Conservation (phyloP, 495 filamentous ascomycete genomes). For the Pseudoneurospora amorphoporcata region DNA sequence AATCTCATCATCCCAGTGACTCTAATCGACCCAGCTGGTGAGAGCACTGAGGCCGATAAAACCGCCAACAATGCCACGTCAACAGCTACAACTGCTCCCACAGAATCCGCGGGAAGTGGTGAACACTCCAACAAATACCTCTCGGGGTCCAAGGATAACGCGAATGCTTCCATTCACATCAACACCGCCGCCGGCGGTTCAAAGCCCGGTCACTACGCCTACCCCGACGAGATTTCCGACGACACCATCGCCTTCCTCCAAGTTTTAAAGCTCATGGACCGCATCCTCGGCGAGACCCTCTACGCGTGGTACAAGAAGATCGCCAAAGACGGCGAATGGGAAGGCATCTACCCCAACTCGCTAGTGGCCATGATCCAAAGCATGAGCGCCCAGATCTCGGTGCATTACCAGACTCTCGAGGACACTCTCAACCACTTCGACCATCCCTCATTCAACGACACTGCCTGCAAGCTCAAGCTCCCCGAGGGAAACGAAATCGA, state of each 20-base stretch:
- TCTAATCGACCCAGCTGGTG: neutral
- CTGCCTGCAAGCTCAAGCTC: constrained; percentile 19
- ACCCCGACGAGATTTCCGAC: constrained; percentile 19
- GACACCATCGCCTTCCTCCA: constrained; percentile 16
- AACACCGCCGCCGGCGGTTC: constrained; percentile 27
- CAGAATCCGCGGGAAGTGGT: neutral
- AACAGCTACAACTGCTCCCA: neutral
- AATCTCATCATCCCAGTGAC: neutral
- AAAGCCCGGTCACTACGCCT: constrained; percentile 26
- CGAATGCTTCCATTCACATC: constrained; percentile 14
- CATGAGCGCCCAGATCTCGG: constrained; percentile 25
- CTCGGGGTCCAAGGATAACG: neutral
- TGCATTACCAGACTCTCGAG: constrained; percentile 24
- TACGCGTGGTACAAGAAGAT: constrained; percentile 21
- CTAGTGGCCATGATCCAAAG: constrained; percentile 26
- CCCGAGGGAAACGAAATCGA: constrained; percentile 11
- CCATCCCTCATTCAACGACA: constrained; percentile 9
- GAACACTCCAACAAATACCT: constrained; percentile 1
- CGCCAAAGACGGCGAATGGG: constrained; percentile 19
- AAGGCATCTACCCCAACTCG: constrained; percentile 22
- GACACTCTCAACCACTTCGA: constrained; percentile 28
- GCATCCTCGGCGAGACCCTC: constrained; percentile 23
- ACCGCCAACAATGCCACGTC: neutral
- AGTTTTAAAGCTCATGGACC: constrained; percentile 22
- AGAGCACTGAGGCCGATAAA: neutral